A percentile compares a stretch with the other conserved stretches of the same genome.
Evolutionary conservation across 1,139 yeast genomes (phyloP).

Genomic region (Protomyces arabidopsidicola): DNA sequence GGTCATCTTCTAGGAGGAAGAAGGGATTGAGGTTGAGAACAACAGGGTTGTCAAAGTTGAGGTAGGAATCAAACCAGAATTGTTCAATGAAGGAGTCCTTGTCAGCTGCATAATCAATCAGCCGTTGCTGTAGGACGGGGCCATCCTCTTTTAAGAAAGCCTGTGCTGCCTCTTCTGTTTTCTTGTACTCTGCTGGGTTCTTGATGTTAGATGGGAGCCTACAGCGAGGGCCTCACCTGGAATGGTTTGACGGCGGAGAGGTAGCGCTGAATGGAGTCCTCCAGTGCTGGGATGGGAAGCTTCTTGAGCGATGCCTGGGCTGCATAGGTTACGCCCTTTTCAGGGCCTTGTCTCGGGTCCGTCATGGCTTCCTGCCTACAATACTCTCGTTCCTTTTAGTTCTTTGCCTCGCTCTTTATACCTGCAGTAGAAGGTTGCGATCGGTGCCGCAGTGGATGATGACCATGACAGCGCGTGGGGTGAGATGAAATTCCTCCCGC

Average conservation of each 20-base stretch:
- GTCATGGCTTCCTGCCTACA: not conserved
- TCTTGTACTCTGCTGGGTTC: conserved; percentile 61
- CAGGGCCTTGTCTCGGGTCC: not conserved
- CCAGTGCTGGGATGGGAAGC: conserved; percentile 73
- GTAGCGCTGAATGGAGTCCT: conserved; percentile 60
- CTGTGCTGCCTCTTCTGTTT: conserved; percentile 58
- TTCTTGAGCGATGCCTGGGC: conserved; percentile 55
- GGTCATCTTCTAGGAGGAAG: conserved; percentile 82
- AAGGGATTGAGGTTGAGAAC: conserved; percentile 84
- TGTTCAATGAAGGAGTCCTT: conserved; percentile 82
- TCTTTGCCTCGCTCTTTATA: too few species aligned
- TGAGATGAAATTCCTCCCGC: too few species aligned
- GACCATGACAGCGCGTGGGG: too few species aligned
- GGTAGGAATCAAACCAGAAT: conserved; percentile 87
- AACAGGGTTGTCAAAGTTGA: conserved; percentile 78
- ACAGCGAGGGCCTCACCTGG: conserved; percentile 40
- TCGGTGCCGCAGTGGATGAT: too few species aligned
- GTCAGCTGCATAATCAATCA: conserved; percentile 57
- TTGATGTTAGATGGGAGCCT: not conserved
- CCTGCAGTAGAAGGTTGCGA: too few species aligned
- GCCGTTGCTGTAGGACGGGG: conserved; percentile 57
- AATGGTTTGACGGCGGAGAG: conserved; percentile 65
- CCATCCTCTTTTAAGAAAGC: conserved; percentile 57
- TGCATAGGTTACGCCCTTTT: conserved; percentile 46
- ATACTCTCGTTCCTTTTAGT: too few species aligned